Base-by-base conservation (phyloP, 495 filamentous ascomycete genomes). In the Aspergillus avenaceus region DNA sequence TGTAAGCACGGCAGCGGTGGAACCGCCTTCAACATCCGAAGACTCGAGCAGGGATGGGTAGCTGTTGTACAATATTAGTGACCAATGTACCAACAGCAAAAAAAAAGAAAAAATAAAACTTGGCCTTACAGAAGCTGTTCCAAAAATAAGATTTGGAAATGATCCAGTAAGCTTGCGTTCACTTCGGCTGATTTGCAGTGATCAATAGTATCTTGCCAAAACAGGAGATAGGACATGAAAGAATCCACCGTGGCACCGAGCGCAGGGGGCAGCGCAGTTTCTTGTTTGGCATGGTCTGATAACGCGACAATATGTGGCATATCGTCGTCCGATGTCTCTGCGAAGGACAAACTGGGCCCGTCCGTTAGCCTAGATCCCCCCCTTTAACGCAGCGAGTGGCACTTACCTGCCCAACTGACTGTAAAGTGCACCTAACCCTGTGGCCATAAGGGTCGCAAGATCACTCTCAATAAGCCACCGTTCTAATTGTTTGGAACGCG, bases 131-230 rank as follows among this genome's bases (percentile, higher is more conserved):
- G 66, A 61, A 99, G 71, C 65, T 97, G 93, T 58, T 97, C 89
- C 36, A 99, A 71, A 64, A 99, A 99, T 8, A 99, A 81, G 52
- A 97, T 86, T 62, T 96, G 90, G 61, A 97, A 99, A 66, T 99
- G 95, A 65, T 97, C 95, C 32, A 99, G 72, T 19, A 99, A 71
- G 0, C 90, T 96, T 49, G 86, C 88, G 55, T 90, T 92, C 41
- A 99, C 87, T 61, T 97, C 95, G 2, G 80, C 75, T 1, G 92
- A 97, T 53, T 83, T 83, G 69, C 93, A 99, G 68, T 97, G 90
- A 60, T 97, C 90, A 41, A 99, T 77, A 13, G 96, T 89, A 66
- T 99, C 93, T 60, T 99, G 93, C 95, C 93, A 99, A 56, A 99
- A 98, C 13, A 91, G 71, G 12, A 99, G 75, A 60, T 97, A 92